These are phyloP conservation scores for Fennellomyces sp. DNA, from an alignment of 371 early-diverging fungal species.

Conservation along the genomic window DNA sequence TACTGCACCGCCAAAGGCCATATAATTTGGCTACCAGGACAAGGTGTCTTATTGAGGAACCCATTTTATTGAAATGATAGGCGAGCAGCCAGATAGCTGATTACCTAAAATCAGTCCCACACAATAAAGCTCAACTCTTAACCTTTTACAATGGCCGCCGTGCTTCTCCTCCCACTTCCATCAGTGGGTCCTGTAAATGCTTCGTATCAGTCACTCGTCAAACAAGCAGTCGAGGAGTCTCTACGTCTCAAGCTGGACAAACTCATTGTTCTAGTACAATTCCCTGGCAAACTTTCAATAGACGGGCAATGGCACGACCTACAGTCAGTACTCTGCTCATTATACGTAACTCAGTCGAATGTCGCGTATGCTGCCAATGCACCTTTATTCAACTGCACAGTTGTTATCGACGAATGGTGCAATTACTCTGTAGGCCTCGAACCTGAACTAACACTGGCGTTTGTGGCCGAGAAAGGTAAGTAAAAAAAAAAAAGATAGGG, in stretches of 20 bases:
- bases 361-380: conserved; percentile 18
- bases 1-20: too few relatives aligned
- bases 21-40: too few relatives aligned
- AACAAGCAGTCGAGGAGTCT: neutral
- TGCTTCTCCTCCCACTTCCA: neutral
- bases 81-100: too few relatives aligned
- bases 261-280: neutral
- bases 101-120: neutral
- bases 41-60: too few relatives aligned
- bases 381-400: conserved; percentile 40
- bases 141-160: neutral
- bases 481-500: neutral
- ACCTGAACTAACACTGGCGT: conserved; percentile 15
- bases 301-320: conserved; percentile 28
- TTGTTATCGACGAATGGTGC: conserved; percentile 37
- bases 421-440: conserved; percentile 28
- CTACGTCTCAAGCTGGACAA: neutral
- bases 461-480: conserved; percentile 18
- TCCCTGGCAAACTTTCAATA: neutral
- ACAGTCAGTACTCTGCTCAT: conserved; percentile 32
- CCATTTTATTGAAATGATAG: too few relatives aligned
- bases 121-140: neutral
- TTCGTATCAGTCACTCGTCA: neutral
- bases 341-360: conserved; percentile 36
- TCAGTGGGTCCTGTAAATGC: neutral